Conservation (phyloP, 2,329 filamentous ascomycete species). For the Cryphonectria carpinicola region DNA sequence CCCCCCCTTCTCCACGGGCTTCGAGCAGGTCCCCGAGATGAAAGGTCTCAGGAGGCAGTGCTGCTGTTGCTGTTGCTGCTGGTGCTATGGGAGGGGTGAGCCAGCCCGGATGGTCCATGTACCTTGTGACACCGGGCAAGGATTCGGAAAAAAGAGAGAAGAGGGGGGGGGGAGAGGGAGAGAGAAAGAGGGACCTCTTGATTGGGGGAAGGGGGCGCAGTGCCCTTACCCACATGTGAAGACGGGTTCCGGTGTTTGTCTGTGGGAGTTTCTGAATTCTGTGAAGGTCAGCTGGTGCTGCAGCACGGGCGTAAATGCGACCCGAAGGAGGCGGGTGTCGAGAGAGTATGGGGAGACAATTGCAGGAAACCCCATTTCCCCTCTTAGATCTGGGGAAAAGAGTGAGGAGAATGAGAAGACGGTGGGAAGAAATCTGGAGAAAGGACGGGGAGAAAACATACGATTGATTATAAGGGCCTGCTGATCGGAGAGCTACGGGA, state of each 20-base stretch:
- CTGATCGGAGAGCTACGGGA: conserved; percentile 25
- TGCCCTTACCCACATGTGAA: neutral
- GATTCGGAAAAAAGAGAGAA: neutral
- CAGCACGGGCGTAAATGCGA: neutral
- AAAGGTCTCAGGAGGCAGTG: conserved; percentile 1
- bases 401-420: neutral
- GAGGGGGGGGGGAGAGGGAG: too few species aligned
- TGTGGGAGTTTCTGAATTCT: neutral
- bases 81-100: conserved; percentile 18
- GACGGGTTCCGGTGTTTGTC: too few species aligned
- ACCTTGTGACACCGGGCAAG: conserved; percentile 18
- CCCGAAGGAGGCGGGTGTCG: neutral
- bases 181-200: neutral
- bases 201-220: neutral
- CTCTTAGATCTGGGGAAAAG: conserved; percentile 21
- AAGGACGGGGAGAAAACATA: conserved; percentile 28
- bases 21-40: neutral
- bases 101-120: conserved; percentile 20
- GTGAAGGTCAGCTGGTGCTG: conserved; percentile 3
- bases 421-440: conserved; percentile 20
- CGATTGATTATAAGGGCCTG: conserved; percentile 30
- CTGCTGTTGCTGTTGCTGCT: neutral
- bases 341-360: conserved; percentile 14
- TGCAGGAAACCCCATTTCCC: conserved; percentile 6
- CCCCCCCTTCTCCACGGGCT: neutral